These are phyloP conservation scores for Colletotrichum paranaense DNA, from an alignment of 2,329 filamentous ascomycete genomes.

Conservation along the genomic window DNA sequence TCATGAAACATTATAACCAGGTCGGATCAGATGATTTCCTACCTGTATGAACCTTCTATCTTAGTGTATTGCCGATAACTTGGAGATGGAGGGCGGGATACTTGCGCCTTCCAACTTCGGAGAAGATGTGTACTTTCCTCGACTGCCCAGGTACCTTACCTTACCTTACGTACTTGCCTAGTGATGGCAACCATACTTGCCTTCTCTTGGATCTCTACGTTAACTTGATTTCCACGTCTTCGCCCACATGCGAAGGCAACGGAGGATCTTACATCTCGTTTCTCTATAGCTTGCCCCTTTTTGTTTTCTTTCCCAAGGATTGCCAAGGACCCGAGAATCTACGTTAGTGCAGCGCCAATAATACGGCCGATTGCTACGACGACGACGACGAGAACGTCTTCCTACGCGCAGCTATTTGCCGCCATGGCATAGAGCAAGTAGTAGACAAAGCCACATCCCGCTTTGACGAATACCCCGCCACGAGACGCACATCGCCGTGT, in stretches of 20 bases:
- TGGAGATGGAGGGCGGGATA: background rate
- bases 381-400: background rate
- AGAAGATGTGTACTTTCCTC: background rate
- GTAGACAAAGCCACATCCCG: background rate
- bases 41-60: too few species aligned
- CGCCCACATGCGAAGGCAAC: background rate
- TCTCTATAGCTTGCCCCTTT: background rate
- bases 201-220: background rate
- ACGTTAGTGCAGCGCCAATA: background rate
- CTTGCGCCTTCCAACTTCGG: background rate
- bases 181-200: background rate
- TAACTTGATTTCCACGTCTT: background rate
- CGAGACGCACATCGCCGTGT: background rate
- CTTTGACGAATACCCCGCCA: background rate
- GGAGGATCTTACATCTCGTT: background rate
- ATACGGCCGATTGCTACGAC: background rate
- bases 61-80: background rate
- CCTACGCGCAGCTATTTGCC: background rate
- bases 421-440: background rate
- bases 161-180: background rate
- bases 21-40: background rate
- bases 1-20: background rate
- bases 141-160: background rate
- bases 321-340: background rate
- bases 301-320: background rate